Evolutionary conservation across 2,329 filamentous ascomycete genomes (phyloP).

Genomic region (Ambrosiella xylebori): DNA sequence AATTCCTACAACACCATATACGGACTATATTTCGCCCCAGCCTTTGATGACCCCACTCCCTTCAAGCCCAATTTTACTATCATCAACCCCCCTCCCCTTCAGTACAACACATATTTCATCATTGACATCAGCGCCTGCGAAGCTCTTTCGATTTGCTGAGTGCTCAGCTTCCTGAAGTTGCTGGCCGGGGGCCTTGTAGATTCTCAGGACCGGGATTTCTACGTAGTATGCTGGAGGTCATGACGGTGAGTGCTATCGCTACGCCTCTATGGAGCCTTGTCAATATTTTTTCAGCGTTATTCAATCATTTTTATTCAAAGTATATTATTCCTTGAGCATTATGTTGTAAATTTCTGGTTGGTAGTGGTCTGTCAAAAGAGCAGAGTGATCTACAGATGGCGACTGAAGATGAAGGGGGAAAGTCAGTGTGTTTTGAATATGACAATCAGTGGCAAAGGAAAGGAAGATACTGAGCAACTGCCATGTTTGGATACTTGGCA

Average conservation of each 20-base stretch:
- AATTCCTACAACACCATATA: not conserved
- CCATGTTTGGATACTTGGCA: not conserved
- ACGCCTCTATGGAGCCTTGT: too few species aligned
- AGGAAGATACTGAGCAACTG: not conserved
- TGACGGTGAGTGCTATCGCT: too few species aligned
- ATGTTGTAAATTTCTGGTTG: too few species aligned
- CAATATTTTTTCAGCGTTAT: too few species aligned
- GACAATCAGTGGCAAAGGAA: not conserved
- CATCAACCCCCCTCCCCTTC: too few species aligned
- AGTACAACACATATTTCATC: too few species aligned
- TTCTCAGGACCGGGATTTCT: not conserved
- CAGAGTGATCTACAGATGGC: not conserved
- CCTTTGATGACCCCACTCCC: not conserved
- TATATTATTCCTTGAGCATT: too few species aligned
- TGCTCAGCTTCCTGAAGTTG: not conserved
- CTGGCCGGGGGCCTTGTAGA: not conserved
- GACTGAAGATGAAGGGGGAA: not conserved
- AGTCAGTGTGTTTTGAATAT: not conserved
- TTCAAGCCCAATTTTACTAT: too few species aligned
- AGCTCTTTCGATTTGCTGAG: not conserved
- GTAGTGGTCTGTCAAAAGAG: too few species aligned
- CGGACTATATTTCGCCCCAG: not conserved
- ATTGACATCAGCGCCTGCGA: not conserved
- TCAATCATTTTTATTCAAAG: too few species aligned
- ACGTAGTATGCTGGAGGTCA: too few species aligned